Evolutionary conservation across 2,329 filamentous ascomycete genomes (phyloP).

Genomic region (Scytalidium lignicola): DNA sequence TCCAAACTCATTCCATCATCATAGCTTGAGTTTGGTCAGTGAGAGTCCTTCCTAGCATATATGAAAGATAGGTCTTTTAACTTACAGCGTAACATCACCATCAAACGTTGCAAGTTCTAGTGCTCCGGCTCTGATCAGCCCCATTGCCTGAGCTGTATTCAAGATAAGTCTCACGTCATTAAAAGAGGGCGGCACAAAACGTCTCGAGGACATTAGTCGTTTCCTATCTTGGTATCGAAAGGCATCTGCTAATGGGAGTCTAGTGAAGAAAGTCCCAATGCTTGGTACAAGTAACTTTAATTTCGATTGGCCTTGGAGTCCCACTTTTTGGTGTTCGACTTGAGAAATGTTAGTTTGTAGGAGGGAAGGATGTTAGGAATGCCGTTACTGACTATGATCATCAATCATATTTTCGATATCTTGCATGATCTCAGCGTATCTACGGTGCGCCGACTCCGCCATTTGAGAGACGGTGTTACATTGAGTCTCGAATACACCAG

Average conservation of each 20-base stretch:
- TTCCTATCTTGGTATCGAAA: conserved; percentile 86
- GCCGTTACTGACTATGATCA: conserved; percentile 66
- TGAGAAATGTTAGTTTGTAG: conserved; percentile 1
- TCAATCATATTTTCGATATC: conserved; percentile 90
- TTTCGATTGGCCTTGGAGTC: conserved; percentile 71
- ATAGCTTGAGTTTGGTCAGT: conserved; percentile 42
- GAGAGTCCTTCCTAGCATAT: conserved; percentile 59
- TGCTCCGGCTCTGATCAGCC: conserved; percentile 67
- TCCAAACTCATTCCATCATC: conserved; percentile 80
- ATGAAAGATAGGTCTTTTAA: conserved; percentile 40
- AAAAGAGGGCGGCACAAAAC: conserved; percentile 94
- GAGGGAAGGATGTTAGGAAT: conserved; percentile 1
- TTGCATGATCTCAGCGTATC: conserved; percentile 92
- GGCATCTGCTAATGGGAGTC: conserved; percentile 78
- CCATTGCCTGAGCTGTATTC: conserved; percentile 93
- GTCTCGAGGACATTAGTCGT: conserved; percentile 80
- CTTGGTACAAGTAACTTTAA: conserved; percentile 87
- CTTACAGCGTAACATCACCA: conserved; percentile 85
- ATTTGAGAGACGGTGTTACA: conserved; percentile 62
- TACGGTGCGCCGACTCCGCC: conserved; percentile 73
- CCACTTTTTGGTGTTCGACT: conserved; percentile 67
- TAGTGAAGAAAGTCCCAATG: conserved; percentile 91
- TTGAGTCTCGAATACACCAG: conserved; percentile 71
- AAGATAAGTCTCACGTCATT: conserved; percentile 91
- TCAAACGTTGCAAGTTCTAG: conserved; percentile 92